Base-by-base conservation (phyloP, 2,329 filamentous ascomycete genomes). In the Claviceps paspali region DNA sequence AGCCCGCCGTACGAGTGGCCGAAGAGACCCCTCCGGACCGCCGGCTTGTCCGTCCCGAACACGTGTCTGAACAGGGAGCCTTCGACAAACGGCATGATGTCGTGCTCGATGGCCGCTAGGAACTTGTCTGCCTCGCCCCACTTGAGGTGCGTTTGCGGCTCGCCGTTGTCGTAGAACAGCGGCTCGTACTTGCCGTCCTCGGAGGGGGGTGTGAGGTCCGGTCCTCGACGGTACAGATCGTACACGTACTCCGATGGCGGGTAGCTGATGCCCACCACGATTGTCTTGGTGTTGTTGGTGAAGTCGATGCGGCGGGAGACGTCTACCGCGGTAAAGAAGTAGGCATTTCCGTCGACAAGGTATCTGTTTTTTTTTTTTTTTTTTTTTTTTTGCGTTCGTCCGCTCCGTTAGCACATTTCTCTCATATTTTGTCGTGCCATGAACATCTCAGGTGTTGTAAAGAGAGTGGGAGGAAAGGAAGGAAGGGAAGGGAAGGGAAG, bases 1-100 rank as follows among this genome's bases (percentile, higher is more conserved):
- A 70, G 49, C 0, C 64, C 67, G 2, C 64, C 65, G 19, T 64
- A 67, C 0, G 65, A 69, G 39, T 70, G 65, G 0, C 65, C 66
- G 29, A 60, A 67, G 1, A 70, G 49, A 0, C 61, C 66, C 34
- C 61, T 62, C 18, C 56, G 55, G 2, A 50, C 47, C 21, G 21
- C 5, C 8, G 21, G 5, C 21, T 8, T 8, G 21, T 22, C 8
- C 8, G 5, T 8, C 21, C 21, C 21, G 21, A 22, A 5, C 21
- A 22, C 21, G 8, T 48, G 34, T 3, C 48, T 42, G 39, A 55
- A 53, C 8, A 55, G 44, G 8, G 35, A 43, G 2, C 40, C 27
- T 17, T 54, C 43, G 6, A 55, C 40, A 41, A 57, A 51, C 0
- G 59, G 51, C 36, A 58, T 57, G 3, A 66, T 51, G 3, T 55